These are phyloP conservation scores for Colletotrichum sp. DNA, from an alignment of 2,329 filamentous ascomycete species.

Conservation along the genomic window DNA sequence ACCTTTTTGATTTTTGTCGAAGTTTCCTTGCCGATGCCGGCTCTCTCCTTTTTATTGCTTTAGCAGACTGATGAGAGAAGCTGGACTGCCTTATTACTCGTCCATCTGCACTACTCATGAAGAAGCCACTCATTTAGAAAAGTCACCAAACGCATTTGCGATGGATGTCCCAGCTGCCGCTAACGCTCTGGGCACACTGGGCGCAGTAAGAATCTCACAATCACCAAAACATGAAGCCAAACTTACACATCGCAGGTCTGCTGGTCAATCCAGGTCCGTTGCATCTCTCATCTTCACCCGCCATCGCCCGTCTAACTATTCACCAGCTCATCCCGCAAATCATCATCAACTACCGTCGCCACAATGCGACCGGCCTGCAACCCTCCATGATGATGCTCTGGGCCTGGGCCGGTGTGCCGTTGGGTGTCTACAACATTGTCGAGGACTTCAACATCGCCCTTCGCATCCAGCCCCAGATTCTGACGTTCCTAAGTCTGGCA, in stretches of 20 bases:
- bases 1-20: conserved; percentile 24
- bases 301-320: not conserved
- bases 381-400: conserved; percentile 77
- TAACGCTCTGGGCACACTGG: conserved; percentile 64
- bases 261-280: conserved; percentile 67
- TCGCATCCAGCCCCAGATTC: conserved; percentile 47
- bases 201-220: conserved; percentile 46
- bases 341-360: conserved; percentile 68
- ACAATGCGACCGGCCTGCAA: conserved; percentile 69
- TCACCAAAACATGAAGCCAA: not conserved
- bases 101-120: not conserved
- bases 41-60: not conserved
- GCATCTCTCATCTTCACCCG: not conserved
- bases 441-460: conserved; percentile 46
- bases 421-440: conserved; percentile 58
- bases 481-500: conserved; percentile 45
- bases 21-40: not conserved
- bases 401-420: conserved; percentile 70
- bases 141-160: not conserved
- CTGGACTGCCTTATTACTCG: not conserved
- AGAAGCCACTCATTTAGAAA: accelerated
- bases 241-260: conserved; percentile 47
- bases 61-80: not conserved
- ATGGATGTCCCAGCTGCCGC: conserved; percentile 63
- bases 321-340: conserved; percentile 71